Base-by-base conservation (phyloP, 495 filamentous ascomycete species). In the Penicillium flavigenum region DNA sequence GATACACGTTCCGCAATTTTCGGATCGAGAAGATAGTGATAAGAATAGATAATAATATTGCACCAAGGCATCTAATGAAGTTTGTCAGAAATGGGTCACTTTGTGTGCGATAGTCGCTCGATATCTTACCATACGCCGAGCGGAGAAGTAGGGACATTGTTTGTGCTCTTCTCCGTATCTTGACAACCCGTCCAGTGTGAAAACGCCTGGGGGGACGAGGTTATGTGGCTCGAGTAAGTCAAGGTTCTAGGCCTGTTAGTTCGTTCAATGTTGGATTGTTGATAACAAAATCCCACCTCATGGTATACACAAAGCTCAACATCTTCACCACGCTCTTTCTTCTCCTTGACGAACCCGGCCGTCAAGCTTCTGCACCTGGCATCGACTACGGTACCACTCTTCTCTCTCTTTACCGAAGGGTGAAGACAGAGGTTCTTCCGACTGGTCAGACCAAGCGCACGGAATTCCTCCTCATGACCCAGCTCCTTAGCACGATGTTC, bases 31-130 rank as follows among this genome's bases (percentile, higher is more conserved):
- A 99, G 85, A 66, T 98, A 99, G 73, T 99, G 94, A 67, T 98
- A 99, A 9, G 94, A 98, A 71, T 98, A 99, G 54, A 99, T 98
- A 64, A 99, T 96, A 65, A 99, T 90, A 73, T 99, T 96, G 80
- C 93, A 98, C 68, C 88, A 96, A 50, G 91, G 86, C 93, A 99
- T 98, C 89, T 92, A 61, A 22, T 41, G 43, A 9, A 27, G 20
- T 27, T 54, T 38, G 47, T 66, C 46, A 66, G 62, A 19, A 29
- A 43, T 36, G 42, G 12, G 38, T 39, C 27, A 11, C 22, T n/a
- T 19, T 43, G 16, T 51, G 43, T 16, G 47, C 4, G 5, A n/a
- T 26, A 7, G 14, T 20, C 36, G 16, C 7, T 14, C 43, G 19
- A n/a, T 58, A n/a, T 63, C 78, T 60, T 75, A 92, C 89, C 94